Base-by-base conservation (phyloP, 176 grass and related monocot genomes). In the Lolium perenne region DNA sequence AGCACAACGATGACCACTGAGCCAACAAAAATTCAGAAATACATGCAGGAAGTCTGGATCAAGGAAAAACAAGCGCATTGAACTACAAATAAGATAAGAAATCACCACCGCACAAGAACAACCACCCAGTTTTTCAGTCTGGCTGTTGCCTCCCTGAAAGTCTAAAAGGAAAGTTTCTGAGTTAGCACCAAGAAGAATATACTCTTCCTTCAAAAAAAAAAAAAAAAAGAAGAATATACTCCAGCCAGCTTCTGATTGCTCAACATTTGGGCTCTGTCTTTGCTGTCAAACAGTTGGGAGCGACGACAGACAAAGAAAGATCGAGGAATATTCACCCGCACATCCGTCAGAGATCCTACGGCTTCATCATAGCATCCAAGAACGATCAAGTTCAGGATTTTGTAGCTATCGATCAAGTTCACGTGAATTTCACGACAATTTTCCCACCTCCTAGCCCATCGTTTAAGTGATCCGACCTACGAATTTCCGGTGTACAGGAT, bases 161-260 rank as follows among this genome's bases (percentile, higher is more conserved):
- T 54, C 4, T 54, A 54, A 17, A 16, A 54, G 16, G 51, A 16
- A 54, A 69, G 17, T 69, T 41, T 38, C 17, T 41, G 77, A 48
- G 64, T 70, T 29, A 82, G 80, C 48, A 41, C 48, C 80, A 56
- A 41, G 26, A 70, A 70, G 79, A 49, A 81, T 81, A 81, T 67
- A 66, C 79, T 74, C 71, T n/a, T n/a, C n/a, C n/a, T n/a, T n/a
- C n/a, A n/a, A n/a, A n/a, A n/a, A n/a, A n/a, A n/a, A n/a, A n/a
- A n/a, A n/a, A n/a, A n/a, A n/a, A n/a, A 56, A 41, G 26, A 70
- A 70, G 79, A 49, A 81, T 81, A 81, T 67, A 66, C 79, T 74
- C 71, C 46, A 74, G 13, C 13, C 17, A n/a, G 50, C 74, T 10
- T 56, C 29, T 57, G 22, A 8, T 26, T 5, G 46, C 45, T 41